These are phyloP conservation scores for Pneumocystis carinii DNA, from an alignment of 1,139 yeast genomes.

Conservation along the genomic window DNA sequence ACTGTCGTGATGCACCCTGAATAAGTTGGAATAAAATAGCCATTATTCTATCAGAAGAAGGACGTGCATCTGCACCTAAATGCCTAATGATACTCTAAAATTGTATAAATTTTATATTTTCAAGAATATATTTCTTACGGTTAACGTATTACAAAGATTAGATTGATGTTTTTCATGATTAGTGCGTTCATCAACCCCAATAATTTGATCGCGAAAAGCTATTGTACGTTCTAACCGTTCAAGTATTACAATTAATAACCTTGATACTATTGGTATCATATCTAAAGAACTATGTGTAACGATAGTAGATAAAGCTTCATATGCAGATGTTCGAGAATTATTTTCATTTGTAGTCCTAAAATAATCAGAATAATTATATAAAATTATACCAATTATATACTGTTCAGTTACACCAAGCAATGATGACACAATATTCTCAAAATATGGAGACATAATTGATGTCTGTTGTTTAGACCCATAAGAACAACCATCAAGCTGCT, in stretches of 20 bases:
- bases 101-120: background rate
- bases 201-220: constrained; percentile 33
- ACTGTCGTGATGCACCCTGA: constrained; percentile 42
- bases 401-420: constrained; percentile 38
- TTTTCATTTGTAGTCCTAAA: constrained; percentile 60
- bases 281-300: constrained; percentile 62
- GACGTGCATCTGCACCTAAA: constrained; percentile 46
- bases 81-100: constrained; percentile 58
- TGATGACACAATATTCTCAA: constrained; percentile 51
- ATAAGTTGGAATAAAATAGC: constrained; percentile 59
- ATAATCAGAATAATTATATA: constrained; percentile 27
- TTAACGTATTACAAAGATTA: constrained; percentile 69
- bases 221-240: constrained; percentile 57
- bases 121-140: constrained; percentile 22
- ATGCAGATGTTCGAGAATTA: constrained; percentile 87
- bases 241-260: constrained; percentile 61
- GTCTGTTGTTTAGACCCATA: constrained; percentile 36
- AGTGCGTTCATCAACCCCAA: constrained; percentile 47
- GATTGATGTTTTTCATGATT: constrained; percentile 81
- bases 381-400: background rate
- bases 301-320: constrained; percentile 75
- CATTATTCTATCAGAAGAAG: constrained; percentile 77
- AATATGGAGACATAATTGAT: constrained; percentile 60
- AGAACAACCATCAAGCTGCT: constrained; percentile 50
- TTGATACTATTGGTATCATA: constrained; percentile 52